Evolutionary conservation across 2,329 filamentous ascomycete genomes (phyloP).

Genomic region (Boeremia lycopersici): DNA sequence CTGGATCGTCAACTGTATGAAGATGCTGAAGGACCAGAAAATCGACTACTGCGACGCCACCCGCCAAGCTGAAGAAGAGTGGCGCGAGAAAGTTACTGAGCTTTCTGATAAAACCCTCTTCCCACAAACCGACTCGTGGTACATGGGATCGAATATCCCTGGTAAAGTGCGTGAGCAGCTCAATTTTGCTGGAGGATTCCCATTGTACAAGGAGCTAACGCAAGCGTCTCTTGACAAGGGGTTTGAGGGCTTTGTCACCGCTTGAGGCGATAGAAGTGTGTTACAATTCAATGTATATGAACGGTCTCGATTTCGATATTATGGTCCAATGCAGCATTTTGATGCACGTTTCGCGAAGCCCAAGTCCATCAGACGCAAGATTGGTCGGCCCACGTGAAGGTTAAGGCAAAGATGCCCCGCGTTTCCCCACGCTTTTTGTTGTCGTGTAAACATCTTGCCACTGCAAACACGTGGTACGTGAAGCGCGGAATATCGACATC

Average conservation of each 20-base stretch:
- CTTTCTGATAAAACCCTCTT: conserved; percentile 51
- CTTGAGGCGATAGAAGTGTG: conserved; percentile 12
- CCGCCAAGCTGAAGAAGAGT: conserved; percentile 50
- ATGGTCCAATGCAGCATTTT: background rate
- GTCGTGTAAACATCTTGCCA: no score
- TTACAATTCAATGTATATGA: background rate
- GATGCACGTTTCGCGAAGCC: no score
- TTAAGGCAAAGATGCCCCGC: no score
- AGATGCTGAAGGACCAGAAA: conserved; percentile 45
- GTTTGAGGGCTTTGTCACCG: conserved; percentile 43
- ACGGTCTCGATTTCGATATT: conserved; percentile 1
- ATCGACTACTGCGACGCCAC: conserved; percentile 51
- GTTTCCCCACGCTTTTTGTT: no score
- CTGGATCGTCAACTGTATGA: conserved; percentile 53
- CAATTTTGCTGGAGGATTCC: conserved; percentile 52
- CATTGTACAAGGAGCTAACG: conserved; percentile 49
- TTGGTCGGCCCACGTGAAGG: no score
- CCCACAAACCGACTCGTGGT: conserved; percentile 33
- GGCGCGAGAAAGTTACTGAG: conserved; percentile 49
- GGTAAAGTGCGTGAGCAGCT: conserved; percentile 54
- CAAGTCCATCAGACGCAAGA: no score
- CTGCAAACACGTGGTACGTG: no score
- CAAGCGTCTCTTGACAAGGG: conserved; percentile 47
- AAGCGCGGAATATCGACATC: no score
- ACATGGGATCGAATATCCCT: conserved; percentile 54